Base-by-base conservation (phyloP, 371 early-diverging fungal genomes). In the Choanephora cucurbitarum region DNA sequence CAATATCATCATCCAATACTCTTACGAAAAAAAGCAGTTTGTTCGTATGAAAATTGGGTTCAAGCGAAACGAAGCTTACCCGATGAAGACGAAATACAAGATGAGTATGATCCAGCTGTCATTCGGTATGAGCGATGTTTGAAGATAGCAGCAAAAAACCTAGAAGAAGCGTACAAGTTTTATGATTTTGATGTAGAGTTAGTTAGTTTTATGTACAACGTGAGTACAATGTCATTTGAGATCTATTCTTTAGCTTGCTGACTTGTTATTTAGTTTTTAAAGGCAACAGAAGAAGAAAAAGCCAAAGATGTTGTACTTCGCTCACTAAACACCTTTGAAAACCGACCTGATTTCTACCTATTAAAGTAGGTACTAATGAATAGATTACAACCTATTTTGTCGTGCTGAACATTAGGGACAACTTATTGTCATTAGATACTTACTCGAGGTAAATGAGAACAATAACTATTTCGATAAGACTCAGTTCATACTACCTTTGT, bases 1-100 rank as follows among this genome's bases (percentile, higher is more conserved):
- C 4, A 40, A 10, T 59, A 42, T 15, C 53, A 48, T 11, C 60
- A 59, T 23, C 60, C 60, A 18, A 53, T 53, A 11, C 3, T 59
- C 1, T 17, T 47, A 7, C 53, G 60, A 43, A 59, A 59, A 10
- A 19, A 47, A 34, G 60, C 60, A 3, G 13, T 59, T 0, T 53
- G 54, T 42, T 15, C 43, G 2, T 59, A 59, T 42, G 15, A 49
- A n/a, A 9, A 42, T 14, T 59, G 60, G 60, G 6, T 47, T 1
- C 8, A 13, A 33, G 48, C 53, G 7, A 42, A 48, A 13, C 15
- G 24, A 8, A 11, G 13, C 13, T 2, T 59, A 8, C 54, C 60
- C 1, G 60, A 53, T 19, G 49, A 53, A 23, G 54, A 59, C 3
- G 53, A 48, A 2, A 32, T 42, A 13, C 34, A 42, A 15, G 49